These are phyloP conservation scores for Annona cherimola DNA, from an alignment of 164 flowering plant genomes.

Conservation along the genomic window DNA sequence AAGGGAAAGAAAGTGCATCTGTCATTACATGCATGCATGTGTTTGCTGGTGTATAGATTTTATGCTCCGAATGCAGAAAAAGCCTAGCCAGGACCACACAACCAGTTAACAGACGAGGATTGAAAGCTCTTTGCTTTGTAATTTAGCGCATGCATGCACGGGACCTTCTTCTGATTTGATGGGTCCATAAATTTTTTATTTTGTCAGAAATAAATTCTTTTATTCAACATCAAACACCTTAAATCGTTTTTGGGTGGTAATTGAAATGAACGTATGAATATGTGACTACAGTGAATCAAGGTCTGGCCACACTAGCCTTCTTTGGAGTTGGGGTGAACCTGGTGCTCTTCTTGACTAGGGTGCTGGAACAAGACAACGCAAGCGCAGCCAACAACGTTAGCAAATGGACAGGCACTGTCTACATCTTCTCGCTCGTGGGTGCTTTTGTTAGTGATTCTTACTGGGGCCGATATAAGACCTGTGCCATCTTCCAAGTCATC, in stretches of 20 bases:
- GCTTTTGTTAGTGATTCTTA: slow-evolving; percentile 95
- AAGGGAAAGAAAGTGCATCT: neutral
- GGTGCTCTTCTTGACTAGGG: slow-evolving; percentile 87
- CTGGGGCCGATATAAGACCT: slow-evolving; percentile 94
- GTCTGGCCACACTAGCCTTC: slow-evolving; percentile 85
- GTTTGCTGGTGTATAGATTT: neutral
- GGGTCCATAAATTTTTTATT: neutral
- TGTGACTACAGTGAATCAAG: slow-evolving; percentile 99
- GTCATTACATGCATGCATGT: neutral
- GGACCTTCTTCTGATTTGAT: neutral
- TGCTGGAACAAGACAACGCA: slow-evolving; percentile 66
- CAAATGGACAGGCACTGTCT: slow-evolving; percentile 97
- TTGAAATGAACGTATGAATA: too few species aligned
- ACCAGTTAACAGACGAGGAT: too few species aligned
- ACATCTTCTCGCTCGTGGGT: slow-evolving; percentile 87
- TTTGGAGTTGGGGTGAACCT: slow-evolving; percentile 94
- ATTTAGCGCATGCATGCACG: too few species aligned
- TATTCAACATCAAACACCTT: neutral
- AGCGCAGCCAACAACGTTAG: slow-evolving; percentile 91
- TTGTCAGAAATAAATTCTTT: neutral
- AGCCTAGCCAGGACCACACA: too few species aligned
- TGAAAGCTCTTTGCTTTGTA: too few species aligned
- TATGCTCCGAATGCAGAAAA: neutral
- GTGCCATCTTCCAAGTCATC: slow-evolving; percentile 79
- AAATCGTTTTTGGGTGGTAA: too few species aligned